Evolutionary conservation across 2,329 filamentous ascomycete genomes (phyloP), one percentile per base, ranked within the genome.

Genomic region (Coniosporium tulheliwenetii): DNA sequence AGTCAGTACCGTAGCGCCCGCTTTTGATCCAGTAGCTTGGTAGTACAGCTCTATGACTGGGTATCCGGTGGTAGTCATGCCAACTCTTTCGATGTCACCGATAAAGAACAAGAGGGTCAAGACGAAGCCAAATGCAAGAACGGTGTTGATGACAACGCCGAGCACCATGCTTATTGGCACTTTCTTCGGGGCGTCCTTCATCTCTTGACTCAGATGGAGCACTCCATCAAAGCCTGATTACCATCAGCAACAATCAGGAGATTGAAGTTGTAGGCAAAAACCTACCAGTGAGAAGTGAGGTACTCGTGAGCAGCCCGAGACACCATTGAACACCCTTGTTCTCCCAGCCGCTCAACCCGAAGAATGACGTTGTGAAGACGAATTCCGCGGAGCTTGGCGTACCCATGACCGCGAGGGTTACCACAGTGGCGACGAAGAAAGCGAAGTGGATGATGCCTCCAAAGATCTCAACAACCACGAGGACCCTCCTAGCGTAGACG

Each of bases 91-190:
- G 1, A 66, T 46, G 2, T 62, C 55, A 3, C 62, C 63, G 45
- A 70, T 62, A 32, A 56, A 61, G 46, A 65, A 67, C 2, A 67
- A 56, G 8, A 69, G 50, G 7, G 61, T 56, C 4, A 66, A 53
- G n/a, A 67, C 54, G 16, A 61, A 62, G 30, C 63, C 43, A 61
- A 68, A 42, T 53, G 50, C 43, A 61, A 66, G 32, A 29, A 58
- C 41, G 3, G 57, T 60, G 37, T 67, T 67, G n/a, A 63, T 58
- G 30, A 61, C 52, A 13, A 63, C 55, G 1, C 63, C 60, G 49
- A 64, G 63, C 35, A 68, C 53, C 40, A 66, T 60, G n/a, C 61
- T 62, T n/a, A 58, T 57, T 0, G 66, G 67, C 1, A 70, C 61
- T 15, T 53, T 50, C 2, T 46, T 50, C 32, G 46, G 48, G 1